phyloP scores from a whole-genome alignment of 2,329 filamentous ascomycete species.

The Helotiales sp. region DNA sequence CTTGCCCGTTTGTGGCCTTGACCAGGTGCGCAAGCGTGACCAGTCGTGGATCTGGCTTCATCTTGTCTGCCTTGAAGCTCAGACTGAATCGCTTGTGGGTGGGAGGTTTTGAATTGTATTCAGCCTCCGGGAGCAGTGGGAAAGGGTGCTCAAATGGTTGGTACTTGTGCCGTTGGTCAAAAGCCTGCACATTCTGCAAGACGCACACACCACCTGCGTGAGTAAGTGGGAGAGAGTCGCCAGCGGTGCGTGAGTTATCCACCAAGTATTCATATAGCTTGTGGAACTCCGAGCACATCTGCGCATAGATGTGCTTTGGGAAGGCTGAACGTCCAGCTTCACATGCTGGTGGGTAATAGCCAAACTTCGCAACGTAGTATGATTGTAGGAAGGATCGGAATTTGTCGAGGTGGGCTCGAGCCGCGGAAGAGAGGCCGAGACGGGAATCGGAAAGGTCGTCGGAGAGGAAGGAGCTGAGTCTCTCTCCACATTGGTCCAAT shows the following conservation, averaged over 20 bases:
- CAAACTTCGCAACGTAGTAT: constrained; percentile 70
- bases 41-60: constrained; percentile 54
- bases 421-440: constrained; percentile 65
- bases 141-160: constrained; percentile 66
- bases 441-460: constrained; percentile 70
- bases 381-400: constrained; percentile 72
- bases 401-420: constrained; percentile 70
- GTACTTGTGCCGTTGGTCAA: constrained; percentile 67
- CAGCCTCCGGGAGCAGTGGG: constrained; percentile 63
- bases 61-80: constrained; percentile 43
- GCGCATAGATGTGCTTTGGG: constrained; percentile 60
- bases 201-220: constrained; percentile 72
- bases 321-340: constrained; percentile 54
- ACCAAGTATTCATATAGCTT: constrained; percentile 74
- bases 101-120: constrained; percentile 38
- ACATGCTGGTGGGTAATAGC: constrained; percentile 70
- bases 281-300: constrained; percentile 72
- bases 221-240: constrained; percentile 52
- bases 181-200: constrained; percentile 68
- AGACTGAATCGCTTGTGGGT: constrained; percentile 38
- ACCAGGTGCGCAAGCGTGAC: constrained; percentile 57
- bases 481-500: constrained; percentile 60
- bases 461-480: constrained; percentile 70
- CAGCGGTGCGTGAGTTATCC: constrained; percentile 59
- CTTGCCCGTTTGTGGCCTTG: constrained; percentile 52